Conservation (phyloP, 2,329 filamentous ascomycete genomes). For the Paecilomyces formosus region DNA sequence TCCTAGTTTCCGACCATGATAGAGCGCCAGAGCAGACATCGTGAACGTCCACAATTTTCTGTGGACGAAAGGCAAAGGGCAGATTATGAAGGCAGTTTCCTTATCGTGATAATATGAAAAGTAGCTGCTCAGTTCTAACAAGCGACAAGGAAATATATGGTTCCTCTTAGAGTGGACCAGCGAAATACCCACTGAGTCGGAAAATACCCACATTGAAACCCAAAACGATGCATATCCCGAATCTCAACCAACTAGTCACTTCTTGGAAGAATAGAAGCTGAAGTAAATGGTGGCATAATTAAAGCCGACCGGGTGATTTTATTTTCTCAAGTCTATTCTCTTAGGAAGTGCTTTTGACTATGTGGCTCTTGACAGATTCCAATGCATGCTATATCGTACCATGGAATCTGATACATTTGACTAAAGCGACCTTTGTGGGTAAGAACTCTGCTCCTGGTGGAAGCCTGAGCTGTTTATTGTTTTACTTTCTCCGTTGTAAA, state of each 20-base stretch:
- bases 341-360: too few relatives aligned
- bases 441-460: too few relatives aligned
- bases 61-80: background rate
- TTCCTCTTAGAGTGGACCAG: background rate
- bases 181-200: background rate
- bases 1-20: background rate
- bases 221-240: background rate
- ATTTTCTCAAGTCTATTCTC: too few relatives aligned
- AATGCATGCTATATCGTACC: too few relatives aligned
- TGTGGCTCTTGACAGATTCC: too few relatives aligned
- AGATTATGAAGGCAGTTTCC: background rate
- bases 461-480: too few relatives aligned
- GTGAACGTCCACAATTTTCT: background rate
- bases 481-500: too few relatives aligned
- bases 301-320: too few relatives aligned
- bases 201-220: background rate
- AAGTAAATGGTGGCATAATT: background rate
- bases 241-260: background rate
- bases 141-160: background rate
- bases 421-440: too few relatives aligned
- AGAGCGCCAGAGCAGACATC: background rate
- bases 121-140: background rate
- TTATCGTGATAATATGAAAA: background rate
- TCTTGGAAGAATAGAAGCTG: background rate
- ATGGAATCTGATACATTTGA: too few relatives aligned